Conservation (phyloP, 2,329 filamentous ascomycete genomes). For the Zasmidium angulare region DNA sequence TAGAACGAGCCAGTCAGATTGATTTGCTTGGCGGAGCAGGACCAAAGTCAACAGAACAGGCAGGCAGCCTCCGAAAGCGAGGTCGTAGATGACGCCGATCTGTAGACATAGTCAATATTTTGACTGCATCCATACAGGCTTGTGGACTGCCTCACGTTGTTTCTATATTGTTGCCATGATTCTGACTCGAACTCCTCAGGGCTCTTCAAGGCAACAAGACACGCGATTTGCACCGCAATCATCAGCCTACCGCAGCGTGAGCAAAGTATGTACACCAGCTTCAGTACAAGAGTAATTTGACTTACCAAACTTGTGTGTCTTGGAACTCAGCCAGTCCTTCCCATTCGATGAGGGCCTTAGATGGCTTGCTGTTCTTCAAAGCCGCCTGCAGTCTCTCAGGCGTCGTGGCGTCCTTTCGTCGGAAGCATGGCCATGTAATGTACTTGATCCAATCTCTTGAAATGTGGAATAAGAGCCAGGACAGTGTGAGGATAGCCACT, state of each 20-base stretch:
- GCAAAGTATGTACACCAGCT: no score
- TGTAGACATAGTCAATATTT: not conserved
- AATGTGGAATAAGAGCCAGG: slow-evolving; percentile 4
- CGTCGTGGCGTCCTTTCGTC: not conserved
- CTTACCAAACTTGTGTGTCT: not conserved
- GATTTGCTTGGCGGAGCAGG: slow-evolving; percentile 10
- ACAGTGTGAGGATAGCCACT: slow-evolving; percentile 12
- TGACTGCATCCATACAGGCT: no score
- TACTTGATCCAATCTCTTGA: not conserved
- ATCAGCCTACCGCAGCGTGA: slow-evolving; percentile 9
- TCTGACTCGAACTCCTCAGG: slow-evolving; percentile 10
- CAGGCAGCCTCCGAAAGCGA: slow-evolving; percentile 15
- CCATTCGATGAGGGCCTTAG: not conserved
- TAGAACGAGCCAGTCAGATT: slow-evolving; percentile 7
- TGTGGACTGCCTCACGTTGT: slow-evolving; percentile 12
- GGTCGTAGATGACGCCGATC: slow-evolving; percentile 8
- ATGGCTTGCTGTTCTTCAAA: not conserved
- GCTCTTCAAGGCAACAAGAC: slow-evolving; percentile 16
- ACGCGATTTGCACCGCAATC: slow-evolving; percentile 19
- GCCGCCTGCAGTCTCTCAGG: not conserved
- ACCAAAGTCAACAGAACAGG: slow-evolving; percentile 17
- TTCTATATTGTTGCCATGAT: slow-evolving; percentile 12
- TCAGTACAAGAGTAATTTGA: not conserved
- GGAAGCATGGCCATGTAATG: not conserved
- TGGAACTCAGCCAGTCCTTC: not conserved